Evolutionary conservation across 2,329 filamentous ascomycete species (phyloP).

Genomic region (Chaetomiaceae sp.): DNA sequence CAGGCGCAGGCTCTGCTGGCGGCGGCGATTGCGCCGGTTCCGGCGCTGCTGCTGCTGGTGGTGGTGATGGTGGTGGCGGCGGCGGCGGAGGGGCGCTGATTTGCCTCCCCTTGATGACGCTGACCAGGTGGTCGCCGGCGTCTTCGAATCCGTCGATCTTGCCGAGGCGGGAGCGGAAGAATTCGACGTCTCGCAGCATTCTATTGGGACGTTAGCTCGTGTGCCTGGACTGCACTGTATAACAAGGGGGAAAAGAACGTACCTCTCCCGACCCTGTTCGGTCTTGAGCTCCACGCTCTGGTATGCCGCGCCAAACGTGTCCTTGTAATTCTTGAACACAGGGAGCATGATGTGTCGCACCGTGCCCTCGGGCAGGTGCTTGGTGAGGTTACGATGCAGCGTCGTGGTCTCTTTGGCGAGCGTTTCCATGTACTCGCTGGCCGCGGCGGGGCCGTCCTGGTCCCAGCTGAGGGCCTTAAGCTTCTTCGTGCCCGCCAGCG

Average conservation of each 20-base stretch:
- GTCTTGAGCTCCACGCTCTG: slow-evolving; percentile 59
- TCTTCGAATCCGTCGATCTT: slow-evolving; percentile 76
- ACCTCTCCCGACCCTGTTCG: slow-evolving; percentile 65
- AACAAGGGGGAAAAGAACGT: slow-evolving; percentile 28
- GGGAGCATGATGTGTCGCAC: slow-evolving; percentile 79
- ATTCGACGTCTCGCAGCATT: slow-evolving; percentile 69
- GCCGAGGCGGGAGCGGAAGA: slow-evolving; percentile 62
- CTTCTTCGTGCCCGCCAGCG: slow-evolving; percentile 64
- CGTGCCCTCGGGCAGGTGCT: slow-evolving; percentile 70
- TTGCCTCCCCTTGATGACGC: slow-evolving; percentile 57
- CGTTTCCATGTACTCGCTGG: slow-evolving; percentile 75
- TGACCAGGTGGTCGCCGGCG: slow-evolving; percentile 61
- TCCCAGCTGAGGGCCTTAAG: slow-evolving; percentile 76
- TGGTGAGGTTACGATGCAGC: slow-evolving; percentile 74
- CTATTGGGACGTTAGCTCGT: slow-evolving; percentile 36
- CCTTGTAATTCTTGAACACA: slow-evolving; percentile 75
- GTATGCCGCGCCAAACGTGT: slow-evolving; percentile 69
- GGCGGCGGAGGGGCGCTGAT: slow-evolving; percentile 25
- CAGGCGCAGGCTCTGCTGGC: background rate
- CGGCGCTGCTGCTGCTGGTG: background rate
- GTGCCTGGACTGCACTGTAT: background rate
- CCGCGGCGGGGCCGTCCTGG: slow-evolving; percentile 33
- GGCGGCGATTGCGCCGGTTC: background rate
- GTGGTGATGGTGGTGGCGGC: background rate
- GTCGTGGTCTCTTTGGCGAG: slow-evolving; percentile 80